Percentiles rank a stretch among this genome's conserved stretches.
These are phyloP conservation scores for Podaxis mareebaensis DNA, from an alignment of 768 basidiomycete genomes.

Conservation along the genomic window DNA sequence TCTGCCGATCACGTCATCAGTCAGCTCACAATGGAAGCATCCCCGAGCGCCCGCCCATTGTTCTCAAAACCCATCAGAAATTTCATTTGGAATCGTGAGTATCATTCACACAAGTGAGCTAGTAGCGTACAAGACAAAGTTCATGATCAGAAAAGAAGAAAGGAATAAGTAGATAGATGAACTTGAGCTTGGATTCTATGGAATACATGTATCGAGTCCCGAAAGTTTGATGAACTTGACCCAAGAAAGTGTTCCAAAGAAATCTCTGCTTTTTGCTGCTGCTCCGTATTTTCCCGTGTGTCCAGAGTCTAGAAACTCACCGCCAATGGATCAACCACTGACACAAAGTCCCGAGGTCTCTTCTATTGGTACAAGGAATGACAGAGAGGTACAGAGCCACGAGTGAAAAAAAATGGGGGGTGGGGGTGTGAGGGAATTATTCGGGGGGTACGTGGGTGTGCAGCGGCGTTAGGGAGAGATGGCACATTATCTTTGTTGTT, in stretches of 20 bases:
- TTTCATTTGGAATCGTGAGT: neutral
- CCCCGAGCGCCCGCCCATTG: neutral
- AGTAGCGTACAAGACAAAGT: neutral
- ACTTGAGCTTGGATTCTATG: constrained; percentile 6
- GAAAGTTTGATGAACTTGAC: neutral
- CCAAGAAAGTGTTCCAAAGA: constrained; percentile 1
- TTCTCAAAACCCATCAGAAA: neutral
- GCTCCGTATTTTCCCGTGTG: neutral
- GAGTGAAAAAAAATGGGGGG: neutral
- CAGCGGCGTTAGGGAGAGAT: constrained; percentile 1
- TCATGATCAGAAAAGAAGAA: neutral
- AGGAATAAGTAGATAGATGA: neutral
- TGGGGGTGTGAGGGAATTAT: neutral
- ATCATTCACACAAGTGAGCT: neutral
- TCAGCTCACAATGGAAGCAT: neutral
- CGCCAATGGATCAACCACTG: constrained; percentile 3
- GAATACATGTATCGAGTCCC: neutral
- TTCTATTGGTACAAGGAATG: neutral
- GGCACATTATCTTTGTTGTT: neutral
- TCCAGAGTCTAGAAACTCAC: neutral
- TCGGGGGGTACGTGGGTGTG: neutral
- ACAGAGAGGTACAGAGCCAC: neutral
- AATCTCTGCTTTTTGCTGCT: neutral
- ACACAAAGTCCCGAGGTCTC: neutral
- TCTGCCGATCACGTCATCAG: neutral